Conservation (phyloP, 2,329 filamentous ascomycete species). For the Fusarium lateritium region DNA sequence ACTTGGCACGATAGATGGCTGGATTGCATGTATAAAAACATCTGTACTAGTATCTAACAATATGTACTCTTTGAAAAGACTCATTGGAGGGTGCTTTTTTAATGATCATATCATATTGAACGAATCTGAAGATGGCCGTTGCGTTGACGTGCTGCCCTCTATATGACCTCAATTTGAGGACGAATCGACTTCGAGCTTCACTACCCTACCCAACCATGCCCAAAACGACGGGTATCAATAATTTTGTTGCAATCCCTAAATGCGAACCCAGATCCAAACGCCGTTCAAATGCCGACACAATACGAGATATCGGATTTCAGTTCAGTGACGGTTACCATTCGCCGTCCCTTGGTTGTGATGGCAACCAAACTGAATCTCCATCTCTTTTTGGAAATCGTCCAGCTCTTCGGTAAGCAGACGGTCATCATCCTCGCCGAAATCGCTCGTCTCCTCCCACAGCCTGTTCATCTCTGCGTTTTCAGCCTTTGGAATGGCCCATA, state of each 20-base stretch:
- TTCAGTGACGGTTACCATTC: slow-evolving; percentile 52
- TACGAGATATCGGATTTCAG: slow-evolving; percentile 10
- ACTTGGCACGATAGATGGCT: slow-evolving; percentile 53
- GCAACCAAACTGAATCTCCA: slow-evolving; percentile 58
- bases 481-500: slow-evolving; percentile 84
- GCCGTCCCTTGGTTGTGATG: slow-evolving; percentile 53
- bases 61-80: slow-evolving; percentile 44
- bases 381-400: slow-evolving; percentile 62
- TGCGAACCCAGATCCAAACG: slow-evolving; percentile 46
- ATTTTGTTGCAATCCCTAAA: slow-evolving; percentile 38
- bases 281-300: slow-evolving; percentile 44
- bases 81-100: slow-evolving; percentile 34
- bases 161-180: slow-evolving; percentile 9
- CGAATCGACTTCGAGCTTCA: slow-evolving; percentile 12
- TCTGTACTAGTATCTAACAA: slow-evolving; percentile 57
- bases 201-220: slow-evolving; percentile 24
- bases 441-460: slow-evolving; percentile 89
- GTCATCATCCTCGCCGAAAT: slow-evolving; percentile 89
- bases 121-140: slow-evolving; percentile 7
- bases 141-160: slow-evolving; percentile 6
- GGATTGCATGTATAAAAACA: slow-evolving; percentile 58
- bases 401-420: slow-evolving; percentile 81
- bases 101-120: slow-evolving; percentile 35
- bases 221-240: slow-evolving; percentile 51
- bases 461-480: slow-evolving; percentile 80